Evolutionary conservation across 2,329 filamentous ascomycete species (phyloP), one percentile per base, ranked within the genome.

Genomic region (Neopestalotiopsis sp.): DNA sequence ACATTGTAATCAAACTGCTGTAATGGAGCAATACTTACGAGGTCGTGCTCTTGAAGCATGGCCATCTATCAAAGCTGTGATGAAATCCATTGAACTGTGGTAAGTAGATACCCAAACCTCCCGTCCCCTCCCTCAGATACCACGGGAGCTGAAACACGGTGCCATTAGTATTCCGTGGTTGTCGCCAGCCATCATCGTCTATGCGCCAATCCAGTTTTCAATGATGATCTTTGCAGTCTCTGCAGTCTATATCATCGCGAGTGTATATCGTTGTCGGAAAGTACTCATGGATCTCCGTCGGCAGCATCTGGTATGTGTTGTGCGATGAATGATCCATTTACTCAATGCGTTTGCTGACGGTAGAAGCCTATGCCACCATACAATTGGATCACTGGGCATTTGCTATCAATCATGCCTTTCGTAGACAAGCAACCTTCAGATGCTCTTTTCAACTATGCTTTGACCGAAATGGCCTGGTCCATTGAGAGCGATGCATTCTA

Each of bases 301-400:
- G 24, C 49, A 56, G 17, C 6, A 4, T n/a, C 49, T 56, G 17
- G 49, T 56, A 56, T 14, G 49, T 56, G 14, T 56, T 7, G 2
- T n/a, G 17, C 13, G 6, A 56, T 14, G 49, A 56, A n/a, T n/a
- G 4, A 24, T 56, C 24, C 17, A 4, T 56, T 6, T 56, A 6
- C 24, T 56, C 3, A 14, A 7, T 56, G 24, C 24, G 14, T 56
- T 56, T 4, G 24, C 49, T 56, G 6, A 56, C 49, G 9, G 7
- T 56, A 6, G 49, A 24, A 60, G 58, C 58, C 58, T 6, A 60
- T 60, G 58, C 58, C 58, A 17, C 58, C 58, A 28, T 60, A 34
- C 20, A 60, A 28, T 30, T 34, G 20, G 58, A 60, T 60, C 28
- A 28, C 30, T 34, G 58, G 58, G 14, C 58, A 60, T 30, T 30